A percentile compares a stretch with the other conserved stretches of the same genome.
Evolutionary conservation across 2,329 filamentous ascomycete species (phyloP).

Genomic region (Epichloe brachyelytri): DNA sequence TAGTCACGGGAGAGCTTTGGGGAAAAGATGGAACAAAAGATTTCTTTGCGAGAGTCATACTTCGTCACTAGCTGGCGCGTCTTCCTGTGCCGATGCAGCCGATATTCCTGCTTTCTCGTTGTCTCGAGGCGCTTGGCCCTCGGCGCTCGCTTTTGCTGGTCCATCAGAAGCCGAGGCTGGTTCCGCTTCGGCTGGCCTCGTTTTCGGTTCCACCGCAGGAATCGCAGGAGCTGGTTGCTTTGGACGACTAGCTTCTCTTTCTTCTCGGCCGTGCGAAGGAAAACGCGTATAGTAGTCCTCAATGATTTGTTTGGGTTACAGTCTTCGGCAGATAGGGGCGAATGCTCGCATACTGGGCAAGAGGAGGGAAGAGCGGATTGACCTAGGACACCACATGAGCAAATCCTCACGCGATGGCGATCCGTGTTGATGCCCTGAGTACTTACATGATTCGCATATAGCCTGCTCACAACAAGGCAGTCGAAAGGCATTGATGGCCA

Average conservation of each 20-base stretch:
- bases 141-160: not conserved
- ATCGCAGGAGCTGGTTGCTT: constrained; percentile 33
- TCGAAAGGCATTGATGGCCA: constrained; percentile 82
- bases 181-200: constrained; percentile 8
- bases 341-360: constrained; percentile 89
- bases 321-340: constrained; percentile 70
- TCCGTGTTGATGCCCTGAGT: not conserved
- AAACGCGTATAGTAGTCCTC: constrained; percentile 85
- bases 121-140: not conserved
- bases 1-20: not conserved
- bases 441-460: constrained; percentile 74
- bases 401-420: not conserved
- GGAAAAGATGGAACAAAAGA: not conserved
- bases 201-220: constrained; percentile 28
- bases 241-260: constrained; percentile 57
- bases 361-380: constrained; percentile 63
- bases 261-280: constrained; percentile 81
- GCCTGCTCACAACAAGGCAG: constrained; percentile 91
- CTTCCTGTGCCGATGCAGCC: not conserved
- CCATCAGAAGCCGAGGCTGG: not conserved
- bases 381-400: constrained; percentile 35
- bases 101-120: not conserved
- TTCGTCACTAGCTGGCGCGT: not conserved
- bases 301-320: constrained; percentile 83
- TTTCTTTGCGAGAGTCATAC: not conserved